Evolutionary conservation across 441 rosid genomes (phyloP).

Genomic region (Gossypium gossypioides): DNA sequence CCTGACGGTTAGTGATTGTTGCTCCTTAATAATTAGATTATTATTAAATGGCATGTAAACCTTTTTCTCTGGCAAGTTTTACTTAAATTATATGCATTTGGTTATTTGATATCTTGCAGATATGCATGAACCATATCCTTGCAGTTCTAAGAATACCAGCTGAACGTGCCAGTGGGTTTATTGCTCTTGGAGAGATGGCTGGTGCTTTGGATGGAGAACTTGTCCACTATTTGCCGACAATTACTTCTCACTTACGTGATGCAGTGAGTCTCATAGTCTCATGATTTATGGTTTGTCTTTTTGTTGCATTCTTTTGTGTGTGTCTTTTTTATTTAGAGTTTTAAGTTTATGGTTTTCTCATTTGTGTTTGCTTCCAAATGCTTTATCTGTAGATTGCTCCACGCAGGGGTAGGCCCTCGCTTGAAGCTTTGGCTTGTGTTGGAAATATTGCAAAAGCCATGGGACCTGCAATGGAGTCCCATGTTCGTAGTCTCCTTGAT

Average conservation of each 20-base stretch:
- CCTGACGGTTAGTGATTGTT: conserved; percentile 53
- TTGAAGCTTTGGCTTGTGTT: conserved; percentile 96
- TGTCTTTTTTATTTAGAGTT: neutral
- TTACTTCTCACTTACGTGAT: conserved; percentile 84
- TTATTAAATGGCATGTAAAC: neutral
- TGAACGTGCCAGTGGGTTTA: conserved; percentile 96
- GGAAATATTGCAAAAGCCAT: conserved; percentile 98
- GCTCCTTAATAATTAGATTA: conserved; percentile 14
- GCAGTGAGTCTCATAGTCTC: conserved; percentile 53
- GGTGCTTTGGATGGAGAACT: conserved; percentile 99
- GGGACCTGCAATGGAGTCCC: conserved; percentile 82
- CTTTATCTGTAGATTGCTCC: conserved; percentile 82
- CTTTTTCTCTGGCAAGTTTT: neutral
- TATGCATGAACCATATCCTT: conserved; percentile 96
- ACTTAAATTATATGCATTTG: conserved; percentile 9
- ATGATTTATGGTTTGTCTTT: conserved; percentile 15
- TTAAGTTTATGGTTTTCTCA: conserved; percentile 9
- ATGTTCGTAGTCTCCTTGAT: conserved; percentile 78
- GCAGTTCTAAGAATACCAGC: conserved; percentile 79
- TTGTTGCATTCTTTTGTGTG: conserved; percentile 12
- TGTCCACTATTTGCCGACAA: conserved; percentile 90
- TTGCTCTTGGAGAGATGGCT: conserved; percentile 99
- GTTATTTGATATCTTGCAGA: conserved; percentile 40
- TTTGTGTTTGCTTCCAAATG: conserved; percentile 10
- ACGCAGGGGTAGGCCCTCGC: conserved; percentile 91